A percentile compares a stretch with the other conserved stretches of the same genome.
These are phyloP conservation scores for Calcarisporium arbuscula DNA, from an alignment of 2,329 filamentous ascomycete genomes.

Conservation along the genomic window DNA sequence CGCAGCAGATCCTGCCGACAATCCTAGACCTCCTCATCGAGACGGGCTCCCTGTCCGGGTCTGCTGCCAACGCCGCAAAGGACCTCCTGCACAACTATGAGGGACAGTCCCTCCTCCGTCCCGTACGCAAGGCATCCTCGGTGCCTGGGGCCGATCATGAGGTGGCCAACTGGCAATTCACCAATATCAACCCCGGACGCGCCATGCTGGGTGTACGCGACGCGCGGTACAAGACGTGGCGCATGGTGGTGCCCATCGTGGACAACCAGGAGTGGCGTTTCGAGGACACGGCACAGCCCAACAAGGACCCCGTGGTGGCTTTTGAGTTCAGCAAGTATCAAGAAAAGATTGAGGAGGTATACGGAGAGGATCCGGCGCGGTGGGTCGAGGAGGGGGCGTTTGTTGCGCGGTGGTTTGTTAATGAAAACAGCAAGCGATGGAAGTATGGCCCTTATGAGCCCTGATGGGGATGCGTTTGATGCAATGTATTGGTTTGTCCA, in stretches of 20 bases:
- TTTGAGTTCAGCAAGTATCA: slow-evolving; percentile 13
- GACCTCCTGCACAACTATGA: slow-evolving; percentile 28
- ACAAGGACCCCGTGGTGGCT: slow-evolving; percentile 15
- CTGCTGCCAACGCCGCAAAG: slow-evolving; percentile 16
- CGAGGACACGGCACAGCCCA: slow-evolving; percentile 15
- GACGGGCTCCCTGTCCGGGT: slow-evolving; percentile 22
- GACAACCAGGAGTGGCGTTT: slow-evolving; percentile 25
- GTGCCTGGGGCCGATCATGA: too few species aligned
- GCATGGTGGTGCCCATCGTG: slow-evolving; percentile 24
- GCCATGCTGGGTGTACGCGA: slow-evolving; percentile 27
- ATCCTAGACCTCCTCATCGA: slow-evolving; percentile 28
- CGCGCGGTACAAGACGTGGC: slow-evolving; percentile 20
- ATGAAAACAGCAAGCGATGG: slow-evolving; percentile 16
- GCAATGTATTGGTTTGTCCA: too few species aligned
- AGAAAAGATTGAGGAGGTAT: slow-evolving; percentile 8
- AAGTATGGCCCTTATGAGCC: slow-evolving; percentile 14
- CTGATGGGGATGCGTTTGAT: too few species aligned
- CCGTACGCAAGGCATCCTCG: too few species aligned
- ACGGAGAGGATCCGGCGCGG: slow-evolving; percentile 9
- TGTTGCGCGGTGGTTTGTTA: slow-evolving; percentile 15
- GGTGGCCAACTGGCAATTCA: slow-evolving; percentile 26
- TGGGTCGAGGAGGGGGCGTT: slow-evolving; percentile 17
- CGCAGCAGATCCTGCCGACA: slow-evolving; percentile 26
- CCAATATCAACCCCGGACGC: slow-evolving; percentile 25
- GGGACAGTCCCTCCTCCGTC: slow-evolving; percentile 27